A percentile compares a stretch with the other conserved stretches of the same genome.
Evolutionary conservation across 306 rosid genomes (phyloP).

Genomic region (Begonia loranthoides): DNA sequence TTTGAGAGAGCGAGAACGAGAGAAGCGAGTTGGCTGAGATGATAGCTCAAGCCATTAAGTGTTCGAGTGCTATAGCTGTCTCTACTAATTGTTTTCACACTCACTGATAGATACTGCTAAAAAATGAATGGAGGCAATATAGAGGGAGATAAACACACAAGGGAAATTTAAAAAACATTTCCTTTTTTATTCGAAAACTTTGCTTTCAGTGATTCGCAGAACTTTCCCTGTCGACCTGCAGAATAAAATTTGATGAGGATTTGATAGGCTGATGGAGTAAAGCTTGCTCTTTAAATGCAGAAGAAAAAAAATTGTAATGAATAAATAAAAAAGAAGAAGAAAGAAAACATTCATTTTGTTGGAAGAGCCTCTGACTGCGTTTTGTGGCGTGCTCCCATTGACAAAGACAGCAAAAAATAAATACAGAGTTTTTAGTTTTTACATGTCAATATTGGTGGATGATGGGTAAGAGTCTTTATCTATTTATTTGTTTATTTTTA

Average conservation of each 20-base stretch:
- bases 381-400: too few relatives aligned
- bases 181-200: not conserved
- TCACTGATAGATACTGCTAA: constrained; percentile 12
- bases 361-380: not conserved
- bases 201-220: not conserved
- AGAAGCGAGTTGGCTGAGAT: constrained; percentile 8
- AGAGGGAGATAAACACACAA: constrained; percentile 3
- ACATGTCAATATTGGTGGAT: too few relatives aligned
- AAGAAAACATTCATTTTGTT: not conserved
- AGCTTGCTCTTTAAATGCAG: not conserved
- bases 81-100: constrained; percentile 4
- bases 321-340: too few relatives aligned
- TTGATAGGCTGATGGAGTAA: not conserved
- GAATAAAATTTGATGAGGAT: not conserved
- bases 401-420: not conserved
- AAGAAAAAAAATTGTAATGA: not conserved
- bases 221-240: not conserved
- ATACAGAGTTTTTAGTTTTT: too few relatives aligned
- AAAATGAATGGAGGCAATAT: constrained; percentile 15
- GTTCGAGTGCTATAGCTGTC: constrained; percentile 6
- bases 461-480: too few relatives aligned
- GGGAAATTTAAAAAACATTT: constrained; percentile 5
- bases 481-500: too few relatives aligned
- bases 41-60: constrained; percentile 1
- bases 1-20: not conserved